Base-by-base conservation (phyloP, 2,329 filamentous ascomycete species). In the Diaporthe sp. region DNA sequence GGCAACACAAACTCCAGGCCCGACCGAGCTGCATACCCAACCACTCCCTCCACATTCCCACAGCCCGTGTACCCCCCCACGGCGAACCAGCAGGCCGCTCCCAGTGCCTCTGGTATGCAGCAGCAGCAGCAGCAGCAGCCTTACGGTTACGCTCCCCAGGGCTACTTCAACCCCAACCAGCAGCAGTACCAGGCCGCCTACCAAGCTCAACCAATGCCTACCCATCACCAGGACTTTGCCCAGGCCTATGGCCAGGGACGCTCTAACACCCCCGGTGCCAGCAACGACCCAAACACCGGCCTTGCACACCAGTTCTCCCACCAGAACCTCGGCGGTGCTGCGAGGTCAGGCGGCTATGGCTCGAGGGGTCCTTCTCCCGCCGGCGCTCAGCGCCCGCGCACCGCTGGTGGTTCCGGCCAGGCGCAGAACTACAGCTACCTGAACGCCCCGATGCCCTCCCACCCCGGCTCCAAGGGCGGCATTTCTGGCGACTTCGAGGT, bases 231-330 rank as follows among this genome's bases (percentile, higher is more conserved):
- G 86, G 77, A 84, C 83, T 80, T 85, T 77, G 80, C 71, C 75
- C 78, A 79, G 66, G 80, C 78, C 75, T 81, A 81, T 56, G 76
- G 77, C 78, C 88, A 89, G 81, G 85, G 85, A 75, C 85, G 89
- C 75, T 87, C 89, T 78, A 88, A 88, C 79, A 88, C 90, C 4
- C 89, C 91, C 7, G 90, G 88, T 74, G 86, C 90, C 86, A 82
- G 78, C 81, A 95, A 94, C 80, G 95, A 98, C 81, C 94, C 93
- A 78, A 97, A 96, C 79, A 97, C 95, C 79, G 96, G 95, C 39
- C 90, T 98, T 59, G 95, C 96, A 75, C 95, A 98, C 82, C 97
- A 99, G 83, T 97, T 98, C 84, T 97, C 96, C 74, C 95, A 98
- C 84, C 96, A 98, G 87, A 97, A 98, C 83, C 89, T 98, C 53